Evolutionary conservation across 2,329 filamentous ascomycete genomes (phyloP), one percentile per base, ranked within the genome.

Genomic region (Colletotrichum cereale): DNA sequence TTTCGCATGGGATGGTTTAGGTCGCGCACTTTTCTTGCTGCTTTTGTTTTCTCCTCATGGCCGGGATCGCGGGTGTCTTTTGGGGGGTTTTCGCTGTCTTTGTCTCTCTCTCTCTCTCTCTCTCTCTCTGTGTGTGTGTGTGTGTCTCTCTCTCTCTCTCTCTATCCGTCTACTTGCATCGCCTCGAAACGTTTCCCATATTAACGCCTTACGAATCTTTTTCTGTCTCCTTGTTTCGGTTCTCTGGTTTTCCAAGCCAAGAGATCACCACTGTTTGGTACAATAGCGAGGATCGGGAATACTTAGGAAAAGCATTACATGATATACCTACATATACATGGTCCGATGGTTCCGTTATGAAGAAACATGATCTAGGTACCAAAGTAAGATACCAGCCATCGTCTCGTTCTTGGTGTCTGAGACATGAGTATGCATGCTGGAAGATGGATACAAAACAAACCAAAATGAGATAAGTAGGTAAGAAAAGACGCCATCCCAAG

Each of bases 181-280:
- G 21, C 55, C 36, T 34, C 55, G 24, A 31, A 61, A 68, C n/a
- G 69, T 61, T 72, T 64, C 60, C 53, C 69, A 64, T 65, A 64
- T 60, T 72, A 58, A 72, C 53, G 69, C 53, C 55, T 69, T 47
- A 69, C 47, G 69, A 72, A 42, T 62, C 29, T 16, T 60, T 63
- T 5, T n/a, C 7, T 26, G 12, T 24, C 40, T 18, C 14, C 31
- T 42, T 29, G 62, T 47, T 58, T 64, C 36, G 56, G 36, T 47
- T 47, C 42, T 44, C 42, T 44, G 42, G 42, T 44, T 6, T 44
- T 44, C 6, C 21, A 47, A 47, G n/a, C 21, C 44, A 47, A 47
- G 10, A 47, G n/a, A 60, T 60, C 42, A 72, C 53, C 47, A 34
- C 58, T 56, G 53, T 68, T 57, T 53, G 29, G 69, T 47, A 69